A percentile compares a stretch with the other conserved stretches of the same genome.
Evolutionary conservation across 352 stramenopile genomes (phyloP).

Genomic region (Phytophthora lateralis): DNA sequence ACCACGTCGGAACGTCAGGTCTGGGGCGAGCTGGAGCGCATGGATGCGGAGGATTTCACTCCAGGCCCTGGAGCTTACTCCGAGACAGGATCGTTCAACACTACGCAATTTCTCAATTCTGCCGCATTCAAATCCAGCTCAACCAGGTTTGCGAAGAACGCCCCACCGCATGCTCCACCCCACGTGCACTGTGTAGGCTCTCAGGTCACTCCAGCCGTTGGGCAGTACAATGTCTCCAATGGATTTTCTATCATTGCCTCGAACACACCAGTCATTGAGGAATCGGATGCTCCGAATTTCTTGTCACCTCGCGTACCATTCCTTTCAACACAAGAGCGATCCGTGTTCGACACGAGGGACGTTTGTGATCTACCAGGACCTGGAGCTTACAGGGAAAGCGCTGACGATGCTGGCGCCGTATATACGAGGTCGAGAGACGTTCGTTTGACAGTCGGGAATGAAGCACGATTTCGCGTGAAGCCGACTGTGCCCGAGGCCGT

Average conservation of each 20-base stretch:
- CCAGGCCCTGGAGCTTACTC: conserved; percentile 70
- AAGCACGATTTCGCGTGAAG: conserved; percentile 59
- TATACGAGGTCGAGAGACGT: conserved; percentile 46
- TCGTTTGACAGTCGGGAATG: conserved; percentile 51
- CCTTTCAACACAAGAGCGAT: conserved; percentile 49
- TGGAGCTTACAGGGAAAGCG: conserved; percentile 45
- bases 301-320: conserved; percentile 39
- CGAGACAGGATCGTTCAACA: conserved; percentile 39
- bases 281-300: conserved; percentile 11
- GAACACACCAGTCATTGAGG: conserved; percentile 1
- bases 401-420: conserved; percentile 6
- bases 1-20: conserved; percentile 75
- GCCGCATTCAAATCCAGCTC: conserved; percentile 68
- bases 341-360: conserved; percentile 50
- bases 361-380: conserved; percentile 52
- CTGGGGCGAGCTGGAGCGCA: conserved; percentile 61
- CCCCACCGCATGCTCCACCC: conserved; percentile 48
- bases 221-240: conserved; percentile 55
- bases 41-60: conserved; percentile 51
- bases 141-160: conserved; percentile 49
- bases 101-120: conserved; percentile 43
- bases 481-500: conserved; percentile 50
- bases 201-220: conserved; percentile 45
- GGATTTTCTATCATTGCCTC: conserved; percentile 23
- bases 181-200: conserved; percentile 61